Conservation (phyloP, 768 basidiomycete genomes). For the Phaeotremella skinneri region DNA sequence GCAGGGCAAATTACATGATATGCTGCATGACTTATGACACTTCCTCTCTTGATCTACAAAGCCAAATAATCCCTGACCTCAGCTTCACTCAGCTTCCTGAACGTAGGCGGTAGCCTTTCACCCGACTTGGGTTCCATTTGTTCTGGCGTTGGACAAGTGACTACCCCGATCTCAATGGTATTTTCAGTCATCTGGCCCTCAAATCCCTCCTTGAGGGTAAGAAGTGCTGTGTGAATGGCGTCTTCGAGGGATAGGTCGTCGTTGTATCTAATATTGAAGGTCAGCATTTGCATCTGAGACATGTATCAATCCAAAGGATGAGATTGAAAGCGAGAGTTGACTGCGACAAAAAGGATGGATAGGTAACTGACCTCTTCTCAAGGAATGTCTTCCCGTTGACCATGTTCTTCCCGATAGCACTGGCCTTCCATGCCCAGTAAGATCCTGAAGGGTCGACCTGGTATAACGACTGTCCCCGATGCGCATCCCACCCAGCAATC, state of each 20-base stretch:
- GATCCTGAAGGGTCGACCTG: constrained; percentile 99
- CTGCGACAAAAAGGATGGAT: constrained; percentile 31
- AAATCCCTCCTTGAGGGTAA: constrained; percentile 98
- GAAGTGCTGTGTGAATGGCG: constrained; percentile 94
- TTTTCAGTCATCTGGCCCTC: constrained; percentile 99
- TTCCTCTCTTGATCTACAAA: constrained; percentile 28
- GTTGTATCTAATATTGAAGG: constrained; percentile 70
- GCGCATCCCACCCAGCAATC: constrained; percentile 93
- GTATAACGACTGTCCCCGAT: constrained; percentile 93
- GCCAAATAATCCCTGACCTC: constrained; percentile 91
- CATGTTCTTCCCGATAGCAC: constrained; percentile 99
- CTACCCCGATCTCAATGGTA: constrained; percentile 97
- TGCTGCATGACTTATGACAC: background rate
- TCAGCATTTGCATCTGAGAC: background rate
- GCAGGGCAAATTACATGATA: background rate
- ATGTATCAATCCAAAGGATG: constrained; percentile 25
- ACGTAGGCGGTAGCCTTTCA: constrained; percentile 75
- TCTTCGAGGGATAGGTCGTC: constrained; percentile 98
- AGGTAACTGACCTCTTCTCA: constrained; percentile 79
- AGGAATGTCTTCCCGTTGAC: constrained; percentile 99
- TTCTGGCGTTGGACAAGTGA: constrained; percentile 76
- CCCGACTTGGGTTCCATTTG: constrained; percentile 66
- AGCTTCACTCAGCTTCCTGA: constrained; percentile 92
- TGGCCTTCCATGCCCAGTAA: constrained; percentile 99
- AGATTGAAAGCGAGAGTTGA: background rate